Evolutionary conservation across 2,329 filamentous ascomycete genomes (phyloP).

Genomic region (Claviceps pazoutovae): DNA sequence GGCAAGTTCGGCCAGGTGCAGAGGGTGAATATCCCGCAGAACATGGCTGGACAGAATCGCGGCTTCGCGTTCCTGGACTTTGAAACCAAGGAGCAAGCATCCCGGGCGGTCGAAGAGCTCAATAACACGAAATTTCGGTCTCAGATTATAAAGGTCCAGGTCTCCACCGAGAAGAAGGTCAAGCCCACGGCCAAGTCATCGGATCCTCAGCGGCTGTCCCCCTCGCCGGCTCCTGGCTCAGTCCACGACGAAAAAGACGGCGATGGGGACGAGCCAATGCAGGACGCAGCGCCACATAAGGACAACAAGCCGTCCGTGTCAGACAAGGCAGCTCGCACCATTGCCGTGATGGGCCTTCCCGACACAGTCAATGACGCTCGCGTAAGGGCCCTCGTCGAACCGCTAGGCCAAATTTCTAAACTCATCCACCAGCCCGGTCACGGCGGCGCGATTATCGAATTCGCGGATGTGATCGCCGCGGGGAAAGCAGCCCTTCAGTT

Average conservation of each 20-base stretch:
- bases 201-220: constrained; percentile 17
- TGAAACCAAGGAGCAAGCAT: constrained; percentile 53
- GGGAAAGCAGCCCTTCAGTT: constrained; percentile 56
- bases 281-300: constrained; percentile 12
- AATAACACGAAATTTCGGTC: constrained; percentile 57
- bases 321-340: constrained; percentile 51
- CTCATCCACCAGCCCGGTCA: constrained; percentile 69
- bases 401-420: constrained; percentile 57
- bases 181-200: constrained; percentile 38
- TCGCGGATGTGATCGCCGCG: constrained; percentile 51
- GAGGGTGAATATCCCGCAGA: constrained; percentile 55
- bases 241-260: constrained; percentile 24
- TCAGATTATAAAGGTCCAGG: constrained; percentile 52
- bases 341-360: constrained; percentile 73
- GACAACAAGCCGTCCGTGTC: constrained; percentile 24
- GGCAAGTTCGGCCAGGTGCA: constrained; percentile 62
- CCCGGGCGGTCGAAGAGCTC: constrained; percentile 50
- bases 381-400: constrained; percentile 57
- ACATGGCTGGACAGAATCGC: constrained; percentile 52
- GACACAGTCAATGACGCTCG: constrained; percentile 87
- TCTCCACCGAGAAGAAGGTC: constrained; percentile 41
- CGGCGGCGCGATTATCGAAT: constrained; percentile 78
- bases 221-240: constrained; percentile 20
- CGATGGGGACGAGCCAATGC: constrained; percentile 17
- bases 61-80: constrained; percentile 76